phyloP scores from a whole-genome alignment of 495 filamentous ascomycete genomes.

The Oleoguttula mirabilis region DNA sequence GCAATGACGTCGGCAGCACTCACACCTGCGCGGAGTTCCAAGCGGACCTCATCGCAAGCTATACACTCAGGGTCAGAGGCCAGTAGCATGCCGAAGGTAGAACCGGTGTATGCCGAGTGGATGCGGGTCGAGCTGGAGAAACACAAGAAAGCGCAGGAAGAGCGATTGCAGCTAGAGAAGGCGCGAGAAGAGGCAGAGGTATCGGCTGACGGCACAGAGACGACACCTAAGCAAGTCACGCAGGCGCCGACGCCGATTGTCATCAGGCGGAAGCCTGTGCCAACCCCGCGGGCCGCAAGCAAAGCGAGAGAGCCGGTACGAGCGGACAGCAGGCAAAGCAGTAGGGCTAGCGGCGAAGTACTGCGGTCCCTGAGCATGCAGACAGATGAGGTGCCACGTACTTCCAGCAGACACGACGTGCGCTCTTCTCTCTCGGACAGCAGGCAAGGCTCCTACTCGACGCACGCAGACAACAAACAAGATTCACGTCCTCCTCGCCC shows the following conservation, averaged over 20 bases:
- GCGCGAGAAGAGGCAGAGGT: neutral
- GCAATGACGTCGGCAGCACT: constrained; percentile 28
- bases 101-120: constrained; percentile 25
- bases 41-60: constrained; percentile 23
- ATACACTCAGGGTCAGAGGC: constrained; percentile 7
- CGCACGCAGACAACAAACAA: neutral
- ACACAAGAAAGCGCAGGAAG: constrained; percentile 15
- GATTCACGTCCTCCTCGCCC: neutral
- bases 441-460: no score
- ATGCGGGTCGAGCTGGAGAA: constrained; percentile 27
- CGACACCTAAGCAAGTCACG: constrained; percentile 10
- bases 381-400: no score
- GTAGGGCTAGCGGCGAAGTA: no score
- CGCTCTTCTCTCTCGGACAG: no score
- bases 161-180: constrained; percentile 8
- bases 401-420: no score
- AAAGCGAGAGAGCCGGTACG: no score
- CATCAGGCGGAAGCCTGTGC: neutral
- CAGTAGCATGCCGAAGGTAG: constrained; percentile 16
- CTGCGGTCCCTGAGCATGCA: no score
- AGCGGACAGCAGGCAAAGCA: no score
- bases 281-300: no score
- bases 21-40: constrained; percentile 28
- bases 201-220: constrained; percentile 1
- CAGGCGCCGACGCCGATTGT: constrained; percentile 1